Evolutionary conservation across 2,329 filamentous ascomycete species (phyloP).

Genomic region (Emmonsiellopsis sp.): DNA sequence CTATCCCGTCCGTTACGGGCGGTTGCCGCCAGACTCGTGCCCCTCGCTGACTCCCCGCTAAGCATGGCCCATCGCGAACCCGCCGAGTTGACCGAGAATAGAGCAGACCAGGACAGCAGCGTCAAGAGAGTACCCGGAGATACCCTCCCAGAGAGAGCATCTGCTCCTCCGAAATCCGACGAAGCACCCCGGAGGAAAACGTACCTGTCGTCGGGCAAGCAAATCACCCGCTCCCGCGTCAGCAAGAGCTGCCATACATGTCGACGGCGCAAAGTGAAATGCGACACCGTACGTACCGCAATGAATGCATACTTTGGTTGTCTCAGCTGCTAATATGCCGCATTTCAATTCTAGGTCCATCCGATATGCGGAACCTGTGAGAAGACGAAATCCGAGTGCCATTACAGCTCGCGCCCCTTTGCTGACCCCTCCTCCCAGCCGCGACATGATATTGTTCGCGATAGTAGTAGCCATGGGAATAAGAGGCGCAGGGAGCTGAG

Average conservation of each 20-base stretch:
- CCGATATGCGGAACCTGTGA: conserved; percentile 38
- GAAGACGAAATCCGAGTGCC: conserved; percentile 35
- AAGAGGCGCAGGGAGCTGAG: conserved; percentile 18
- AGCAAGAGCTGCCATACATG: conserved; percentile 41
- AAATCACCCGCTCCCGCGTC: conserved; percentile 39
- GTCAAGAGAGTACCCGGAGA: not conserved
- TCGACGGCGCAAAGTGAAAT: conserved; percentile 40
- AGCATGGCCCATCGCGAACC: too few relatives aligned
- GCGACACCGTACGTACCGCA: conserved; percentile 15
- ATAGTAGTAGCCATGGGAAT: conserved; percentile 20
- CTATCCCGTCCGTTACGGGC: too few relatives aligned
- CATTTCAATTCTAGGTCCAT: conserved; percentile 24
- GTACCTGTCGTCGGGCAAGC: conserved; percentile 20
- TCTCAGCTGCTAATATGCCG: not conserved
- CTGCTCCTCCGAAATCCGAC: not conserved
- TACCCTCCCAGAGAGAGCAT: not conserved
- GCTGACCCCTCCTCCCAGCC: conserved; percentile 8
- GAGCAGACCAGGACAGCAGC: not conserved
- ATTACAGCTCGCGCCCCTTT: conserved; percentile 26
- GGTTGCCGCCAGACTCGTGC: too few relatives aligned
- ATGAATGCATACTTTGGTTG: not conserved
- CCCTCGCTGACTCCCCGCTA: too few relatives aligned
- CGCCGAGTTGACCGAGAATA: not conserved
- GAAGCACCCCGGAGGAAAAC: not conserved
- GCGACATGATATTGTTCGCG: conserved; percentile 2